Percentiles rank a stretch among this genome's conserved stretches.
Conservation (phyloP, 345 rosid species). For the Limnanthes douglasii region DNA sequence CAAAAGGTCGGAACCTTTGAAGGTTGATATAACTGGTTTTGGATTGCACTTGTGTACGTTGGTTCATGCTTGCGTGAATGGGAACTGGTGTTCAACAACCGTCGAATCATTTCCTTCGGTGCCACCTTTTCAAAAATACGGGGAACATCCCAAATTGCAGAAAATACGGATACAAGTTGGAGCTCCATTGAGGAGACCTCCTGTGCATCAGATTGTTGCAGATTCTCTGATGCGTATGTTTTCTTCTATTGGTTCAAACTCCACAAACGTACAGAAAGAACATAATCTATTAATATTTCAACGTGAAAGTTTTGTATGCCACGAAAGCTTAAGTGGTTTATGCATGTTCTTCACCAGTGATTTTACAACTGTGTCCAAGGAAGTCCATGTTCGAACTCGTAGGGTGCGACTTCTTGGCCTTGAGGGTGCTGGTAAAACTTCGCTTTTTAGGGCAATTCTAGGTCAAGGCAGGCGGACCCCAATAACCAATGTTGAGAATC, state of each 20-base stretch:
- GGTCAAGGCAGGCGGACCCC: conserved; percentile 27
- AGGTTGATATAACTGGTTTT: conserved; percentile 83
- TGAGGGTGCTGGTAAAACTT: conserved; percentile 98
- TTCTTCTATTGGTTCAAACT: conserved; percentile 40
- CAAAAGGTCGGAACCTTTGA: conserved; percentile 66
- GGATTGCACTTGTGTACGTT: conserved; percentile 81
- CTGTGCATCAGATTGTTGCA: conserved; percentile 51
- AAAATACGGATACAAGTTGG: conserved; percentile 61
- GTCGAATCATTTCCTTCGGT: conserved; percentile 79
- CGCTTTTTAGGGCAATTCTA: conserved; percentile 65
- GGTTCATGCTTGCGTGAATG: conserved; percentile 90
- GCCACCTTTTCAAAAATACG: conserved; percentile 39
- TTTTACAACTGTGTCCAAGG: conserved; percentile 69
- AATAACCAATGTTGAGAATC: conserved; percentile 36
- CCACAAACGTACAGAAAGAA: conserved; percentile 18
- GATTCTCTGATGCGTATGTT: conserved; percentile 46
- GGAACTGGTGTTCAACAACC: conserved; percentile 87
- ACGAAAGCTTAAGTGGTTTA: conserved; percentile 49
- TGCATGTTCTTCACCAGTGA: conserved; percentile 77
- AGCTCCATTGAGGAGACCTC: conserved; percentile 64
- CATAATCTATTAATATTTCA: conserved; percentile 21
- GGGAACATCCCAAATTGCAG: conserved; percentile 50
- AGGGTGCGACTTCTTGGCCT: conserved; percentile 88
- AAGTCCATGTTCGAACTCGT: conserved; percentile 88
- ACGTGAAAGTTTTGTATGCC: conserved; percentile 24